A percentile compares a stretch with the other conserved stretches of the same genome.
Conservation (phyloP, 768 basidiomycete species). For the Cantharellus anzutake region DNA sequence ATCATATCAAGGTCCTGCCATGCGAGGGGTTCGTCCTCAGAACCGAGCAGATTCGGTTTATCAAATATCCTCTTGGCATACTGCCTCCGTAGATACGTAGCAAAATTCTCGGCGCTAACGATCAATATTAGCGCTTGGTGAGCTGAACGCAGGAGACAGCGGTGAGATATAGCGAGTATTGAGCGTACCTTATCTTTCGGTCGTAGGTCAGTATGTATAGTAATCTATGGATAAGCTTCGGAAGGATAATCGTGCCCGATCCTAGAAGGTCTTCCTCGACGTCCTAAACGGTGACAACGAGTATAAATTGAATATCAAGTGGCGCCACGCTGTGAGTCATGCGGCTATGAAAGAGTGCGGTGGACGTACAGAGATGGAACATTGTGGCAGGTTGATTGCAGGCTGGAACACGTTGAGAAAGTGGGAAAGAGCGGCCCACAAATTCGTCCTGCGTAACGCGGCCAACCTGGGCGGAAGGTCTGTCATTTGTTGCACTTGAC, state of each 20-base stretch:
- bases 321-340: not conserved
- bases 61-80: conserved; percentile 1
- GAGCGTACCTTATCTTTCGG: conserved; percentile 6
- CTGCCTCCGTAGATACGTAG: conserved; percentile 7
- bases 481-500: not conserved
- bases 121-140: not conserved
- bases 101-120: conserved; percentile 8
- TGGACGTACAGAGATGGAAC: not conserved
- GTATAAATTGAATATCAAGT: not conserved
- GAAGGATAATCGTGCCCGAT: conserved; percentile 5
- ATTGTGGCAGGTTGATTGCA: not conserved
- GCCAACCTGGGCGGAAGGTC: not conserved
- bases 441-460: not conserved
- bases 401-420: not conserved
- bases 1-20: conserved; percentile 5
- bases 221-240: conserved; percentile 5
- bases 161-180: not conserved
- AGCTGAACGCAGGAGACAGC: not conserved
- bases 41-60: conserved; percentile 5
- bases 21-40: conserved; percentile 9
- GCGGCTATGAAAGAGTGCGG: not conserved
- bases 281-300: conserved; percentile 1
- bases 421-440: not conserved
- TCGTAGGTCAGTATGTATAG: conserved; percentile 8
- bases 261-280: conserved; percentile 7